Evolutionary conservation across 2,329 filamentous ascomycete species (phyloP).

Genomic region (Aureobasidium sp.): DNA sequence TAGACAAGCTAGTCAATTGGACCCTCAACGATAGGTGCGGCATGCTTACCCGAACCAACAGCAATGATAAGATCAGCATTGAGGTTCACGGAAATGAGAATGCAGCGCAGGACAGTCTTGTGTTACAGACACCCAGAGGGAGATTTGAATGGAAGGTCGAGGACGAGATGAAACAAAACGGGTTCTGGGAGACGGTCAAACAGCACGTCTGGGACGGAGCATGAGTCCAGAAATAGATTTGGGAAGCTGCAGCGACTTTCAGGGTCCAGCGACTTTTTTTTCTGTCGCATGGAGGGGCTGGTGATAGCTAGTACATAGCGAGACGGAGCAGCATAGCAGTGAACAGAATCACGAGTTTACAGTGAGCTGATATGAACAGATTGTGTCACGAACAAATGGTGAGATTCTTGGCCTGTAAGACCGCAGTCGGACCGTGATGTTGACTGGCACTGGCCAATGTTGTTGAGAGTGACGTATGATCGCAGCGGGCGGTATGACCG

Average conservation of each 20-base stretch:
- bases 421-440: constrained; percentile 12
- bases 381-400: constrained; percentile 1
- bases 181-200: constrained; percentile 9
- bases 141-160: constrained; percentile 4
- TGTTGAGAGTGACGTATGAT: constrained; percentile 9
- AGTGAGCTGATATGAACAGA: background rate
- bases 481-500: background rate
- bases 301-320: background rate
- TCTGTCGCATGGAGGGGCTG: background rate
- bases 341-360: background rate
- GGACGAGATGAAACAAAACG: constrained; percentile 7
- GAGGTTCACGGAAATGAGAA: background rate
- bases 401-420: background rate
- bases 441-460: constrained; percentile 11
- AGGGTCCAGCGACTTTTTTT: constrained; percentile 1
- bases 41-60: background rate
- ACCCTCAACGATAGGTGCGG: constrained; percentile 21
- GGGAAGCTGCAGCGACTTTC: background rate
- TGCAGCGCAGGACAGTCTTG: background rate
- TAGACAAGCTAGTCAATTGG: constrained; percentile 18
- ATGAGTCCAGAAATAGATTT: background rate
- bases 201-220: constrained; percentile 1
- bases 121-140: background rate
- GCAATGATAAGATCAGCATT: constrained; percentile 6
- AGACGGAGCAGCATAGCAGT: background rate